A percentile compares a stretch with the other conserved stretches of the same genome.
Conservation (phyloP, 352 stramenopile species). For the Globisporangium emineosum region DNA sequence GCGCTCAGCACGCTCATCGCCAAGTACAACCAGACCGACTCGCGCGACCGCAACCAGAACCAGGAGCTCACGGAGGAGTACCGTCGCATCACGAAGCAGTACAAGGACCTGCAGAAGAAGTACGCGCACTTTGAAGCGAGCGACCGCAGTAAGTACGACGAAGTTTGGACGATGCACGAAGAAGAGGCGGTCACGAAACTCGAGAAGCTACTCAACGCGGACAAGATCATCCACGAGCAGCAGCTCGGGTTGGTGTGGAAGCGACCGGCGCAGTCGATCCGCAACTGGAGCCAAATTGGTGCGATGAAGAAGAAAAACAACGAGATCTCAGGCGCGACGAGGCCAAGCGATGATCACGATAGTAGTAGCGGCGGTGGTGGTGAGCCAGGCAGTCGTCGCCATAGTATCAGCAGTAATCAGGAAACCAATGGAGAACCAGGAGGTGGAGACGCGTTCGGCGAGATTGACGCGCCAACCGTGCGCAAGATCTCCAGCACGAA, state of each 20-base stretch:
- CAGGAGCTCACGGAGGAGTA: slow-evolving; percentile 94
- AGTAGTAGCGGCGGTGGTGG: not conserved
- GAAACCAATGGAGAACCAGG: slow-evolving; percentile 1
- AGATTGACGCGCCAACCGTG: slow-evolving; percentile 39
- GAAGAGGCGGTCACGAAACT: slow-evolving; percentile 79
- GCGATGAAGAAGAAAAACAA: slow-evolving; percentile 32
- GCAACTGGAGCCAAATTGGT: slow-evolving; percentile 40
- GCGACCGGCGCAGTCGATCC: slow-evolving; percentile 50
- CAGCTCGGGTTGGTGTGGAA: slow-evolving; percentile 85
- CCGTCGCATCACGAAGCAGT: slow-evolving; percentile 92
- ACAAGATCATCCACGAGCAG: slow-evolving; percentile 90
- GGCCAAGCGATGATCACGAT: slow-evolving; percentile 8
- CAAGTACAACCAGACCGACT: slow-evolving; percentile 92
- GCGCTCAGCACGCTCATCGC: slow-evolving; percentile 83
- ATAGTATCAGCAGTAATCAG: not conserved
- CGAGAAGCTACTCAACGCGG: slow-evolving; percentile 85
- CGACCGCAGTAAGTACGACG: slow-evolving; percentile 85
- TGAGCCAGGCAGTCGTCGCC: not conserved
- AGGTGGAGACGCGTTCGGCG: slow-evolving; percentile 40
- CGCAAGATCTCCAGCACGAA: slow-evolving; percentile 78
- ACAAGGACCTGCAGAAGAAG: slow-evolving; percentile 94
- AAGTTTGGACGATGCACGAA: slow-evolving; percentile 93
- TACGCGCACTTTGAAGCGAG: slow-evolving; percentile 92
- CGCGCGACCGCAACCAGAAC: slow-evolving; percentile 85
- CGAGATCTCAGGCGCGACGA: slow-evolving; percentile 8